Evolutionary conservation across 495 filamentous ascomycete species (phyloP).

Genomic region (Rhypophila decipiens): DNA sequence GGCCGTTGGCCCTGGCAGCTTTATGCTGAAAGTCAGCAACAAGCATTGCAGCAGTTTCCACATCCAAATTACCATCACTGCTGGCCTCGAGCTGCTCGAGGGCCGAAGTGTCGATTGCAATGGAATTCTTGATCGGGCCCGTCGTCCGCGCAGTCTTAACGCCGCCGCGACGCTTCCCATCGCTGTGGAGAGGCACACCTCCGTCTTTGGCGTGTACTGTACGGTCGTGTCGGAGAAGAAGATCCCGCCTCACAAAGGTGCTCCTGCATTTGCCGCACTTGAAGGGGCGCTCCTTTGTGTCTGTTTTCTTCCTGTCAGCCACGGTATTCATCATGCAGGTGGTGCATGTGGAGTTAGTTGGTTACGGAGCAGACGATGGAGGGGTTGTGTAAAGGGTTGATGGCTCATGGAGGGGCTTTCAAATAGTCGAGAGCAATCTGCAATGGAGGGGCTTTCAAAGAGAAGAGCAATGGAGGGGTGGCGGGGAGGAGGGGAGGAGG

Average conservation of each 20-base stretch:
- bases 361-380: not conserved
- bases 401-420: too few relatives aligned
- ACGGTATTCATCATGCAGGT: too few relatives aligned
- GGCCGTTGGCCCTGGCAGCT: conserved; percentile 57
- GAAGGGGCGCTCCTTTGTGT: conserved; percentile 98
- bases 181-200: conserved; percentile 88
- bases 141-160: conserved; percentile 58
- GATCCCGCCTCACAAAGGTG: conserved; percentile 95
- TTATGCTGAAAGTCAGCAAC: conserved; percentile 98
- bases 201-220: conserved; percentile 99
- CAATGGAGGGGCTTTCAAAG: not conserved
- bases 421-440: too few relatives aligned
- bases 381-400: too few relatives aligned
- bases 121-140: conserved; percentile 70
- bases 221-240: conserved; percentile 93
- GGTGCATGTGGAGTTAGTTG: not conserved
- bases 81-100: conserved; percentile 93
- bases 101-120: conserved; percentile 79
- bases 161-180: conserved; percentile 80
- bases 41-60: conserved; percentile 97
- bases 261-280: conserved; percentile 97
- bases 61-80: conserved; percentile 91
- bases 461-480: not conserved
- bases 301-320: too few relatives aligned
- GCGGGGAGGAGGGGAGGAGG: not conserved